Evolutionary conservation across 306 rosid species (phyloP).

Genomic region (Alnus rubra): DNA sequence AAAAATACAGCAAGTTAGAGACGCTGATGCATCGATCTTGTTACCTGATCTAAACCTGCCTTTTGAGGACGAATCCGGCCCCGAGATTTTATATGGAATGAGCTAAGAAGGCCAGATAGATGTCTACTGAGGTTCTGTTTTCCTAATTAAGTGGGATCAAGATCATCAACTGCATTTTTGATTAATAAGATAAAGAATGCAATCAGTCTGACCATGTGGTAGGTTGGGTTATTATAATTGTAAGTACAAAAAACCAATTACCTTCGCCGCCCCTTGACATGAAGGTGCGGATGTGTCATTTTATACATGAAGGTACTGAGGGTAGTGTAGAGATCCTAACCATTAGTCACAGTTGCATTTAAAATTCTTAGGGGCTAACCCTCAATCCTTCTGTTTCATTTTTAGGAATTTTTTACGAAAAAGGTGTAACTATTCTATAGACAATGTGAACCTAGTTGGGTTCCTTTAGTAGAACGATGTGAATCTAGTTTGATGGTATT

Average conservation of each 20-base stretch:
- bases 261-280: constrained; percentile 28
- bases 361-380: constrained; percentile 31
- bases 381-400: constrained; percentile 12
- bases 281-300: neutral
- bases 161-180: constrained; percentile 24
- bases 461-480: neutral
- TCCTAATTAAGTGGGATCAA: constrained; percentile 24
- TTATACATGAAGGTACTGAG: constrained; percentile 27
- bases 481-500: neutral
- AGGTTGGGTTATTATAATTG: constrained; percentile 47
- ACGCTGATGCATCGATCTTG: constrained; percentile 34
- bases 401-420: constrained; percentile 19
- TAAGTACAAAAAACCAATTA: constrained; percentile 43
- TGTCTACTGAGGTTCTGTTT: constrained; percentile 28
- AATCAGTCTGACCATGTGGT: constrained; percentile 32
- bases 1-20: constrained; percentile 42
- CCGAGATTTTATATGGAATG: constrained; percentile 20
- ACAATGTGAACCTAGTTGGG: constrained; percentile 19
- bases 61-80: constrained; percentile 38
- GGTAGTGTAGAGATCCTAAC: constrained; percentile 49
- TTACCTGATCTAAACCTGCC: constrained; percentile 94
- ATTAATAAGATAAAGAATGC: constrained; percentile 35
- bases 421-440: constrained; percentile 37
- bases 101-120: constrained; percentile 30
- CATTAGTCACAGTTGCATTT: constrained; percentile 27